Base-by-base conservation (phyloP, 2,329 filamentous ascomycete genomes). In the Penicillium expansum region DNA sequence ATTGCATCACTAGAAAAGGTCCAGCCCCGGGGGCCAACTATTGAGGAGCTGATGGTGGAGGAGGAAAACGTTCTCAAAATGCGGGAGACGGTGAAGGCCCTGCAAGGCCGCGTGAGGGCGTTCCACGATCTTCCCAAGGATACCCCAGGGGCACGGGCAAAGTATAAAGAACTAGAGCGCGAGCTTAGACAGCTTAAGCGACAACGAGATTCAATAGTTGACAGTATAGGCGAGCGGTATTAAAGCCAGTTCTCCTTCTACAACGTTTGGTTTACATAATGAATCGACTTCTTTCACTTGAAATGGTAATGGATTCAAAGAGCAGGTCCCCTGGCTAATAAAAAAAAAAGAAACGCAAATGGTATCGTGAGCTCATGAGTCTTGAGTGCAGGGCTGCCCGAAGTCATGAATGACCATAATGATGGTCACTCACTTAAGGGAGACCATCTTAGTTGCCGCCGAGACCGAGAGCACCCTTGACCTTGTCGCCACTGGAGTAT, bases 91-190 rank as follows among this genome's bases (percentile, higher is more conserved):
- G 79, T 94, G 8, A 80, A 80, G 44, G 80, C 79, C 11, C 91
- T 92, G 60, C 83, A 87, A 52, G 85, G 84, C 1, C 83, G 87
- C 59, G 78, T 93, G 18, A 79, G 79, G 37, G 80, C 80, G 22
- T 96, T 91, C 63, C 83, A 86, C 52, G 86, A 88, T 7, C 73
- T 96, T 58, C 89, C 92, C 1, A 86, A 86, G 6, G 86, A 96
- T 67, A 75, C 83, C 9, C 82, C 86, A 47, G 80, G 83, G 45
- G 91, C 91, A 35, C 82, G 87, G 63, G 75, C 79, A n/a, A 86
- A 90, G 69, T 80, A 96, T 29, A 88, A 89, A 62, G 77, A 80
- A 30, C 74, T 92, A 42, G 83, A 89, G 58, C 76, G 77, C 2
- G 85, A 91, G 67, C 76, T 96, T 44, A 79, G 82, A 38, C 75